Evolutionary conservation across 495 filamentous ascomycete species (phyloP), one percentile per base, ranked within the genome.

Genomic region (Schizothecium vesticola): DNA sequence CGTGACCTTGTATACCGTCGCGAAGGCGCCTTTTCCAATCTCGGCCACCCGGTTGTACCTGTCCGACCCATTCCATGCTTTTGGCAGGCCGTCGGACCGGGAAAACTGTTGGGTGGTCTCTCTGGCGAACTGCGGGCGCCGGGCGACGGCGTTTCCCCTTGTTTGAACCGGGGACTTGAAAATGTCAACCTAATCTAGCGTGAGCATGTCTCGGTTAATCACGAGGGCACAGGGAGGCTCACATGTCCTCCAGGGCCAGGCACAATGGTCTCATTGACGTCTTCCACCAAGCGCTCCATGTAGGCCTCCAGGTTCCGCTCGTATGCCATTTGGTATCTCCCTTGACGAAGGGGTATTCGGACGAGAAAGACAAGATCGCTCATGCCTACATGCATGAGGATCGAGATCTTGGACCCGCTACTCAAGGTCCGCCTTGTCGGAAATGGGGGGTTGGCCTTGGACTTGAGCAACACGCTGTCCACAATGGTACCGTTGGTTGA

Each of bases 401-500:
- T 85, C 65, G 85, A 83, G 67, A 97, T 90, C 62, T 90, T 87
- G 19, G 88, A 90, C 7, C 92, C 91, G 56, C 87, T 86, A 25
- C 80, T 83, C 13, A 97, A 82, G 76, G 92, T 93, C 28, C 89
- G 87, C 69, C 65, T 80, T 57, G 72, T 74, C 63, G 81, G 79
- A 8, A 66, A 72, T 1, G 81, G 75, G 10, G 51, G 61, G 28
- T 79, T 76, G 23, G 70, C 79, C 71, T 86, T 86, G 36, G 71
- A 69, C 66, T 77, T 83, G 1, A 97, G 83, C 21, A 87, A 81
- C 24, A 78, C 78, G 24, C 85, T 80, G 76, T 96, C 93, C 60
- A 99, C 93, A 43, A 91, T 77, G 8, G 96, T 98, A 24, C 95
- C 95, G 70, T 97, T 98, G 0, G 93, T 96, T 0, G 95, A 98